Conservation (phyloP, 129 eudicot species). For the Saussurea involucrata region DNA sequence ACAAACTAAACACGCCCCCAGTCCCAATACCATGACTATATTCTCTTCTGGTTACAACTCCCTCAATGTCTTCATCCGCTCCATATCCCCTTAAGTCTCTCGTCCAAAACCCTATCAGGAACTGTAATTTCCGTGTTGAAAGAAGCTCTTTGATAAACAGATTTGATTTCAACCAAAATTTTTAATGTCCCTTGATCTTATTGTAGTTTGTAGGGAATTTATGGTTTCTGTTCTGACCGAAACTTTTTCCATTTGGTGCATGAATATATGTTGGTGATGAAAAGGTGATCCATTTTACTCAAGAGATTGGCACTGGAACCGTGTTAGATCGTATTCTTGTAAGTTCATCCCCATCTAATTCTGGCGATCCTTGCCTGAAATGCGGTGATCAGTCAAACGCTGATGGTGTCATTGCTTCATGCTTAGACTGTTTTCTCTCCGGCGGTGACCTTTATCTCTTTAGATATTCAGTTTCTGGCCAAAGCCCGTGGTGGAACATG, state of each 20-base stretch:
- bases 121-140: neutral
- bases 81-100: neutral
- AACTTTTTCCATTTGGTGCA: conserved; percentile 29
- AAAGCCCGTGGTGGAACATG: conserved; percentile 98
- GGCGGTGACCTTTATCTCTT: conserved; percentile 76
- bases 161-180: neutral
- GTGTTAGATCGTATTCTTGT: conserved; percentile 57
- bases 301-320: conserved; percentile 97
- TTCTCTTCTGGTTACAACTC: neutral
- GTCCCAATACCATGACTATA: neutral
- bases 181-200: no score
- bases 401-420: conserved; percentile 81
- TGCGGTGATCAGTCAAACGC: conserved; percentile 71
- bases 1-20: neutral
- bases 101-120: neutral
- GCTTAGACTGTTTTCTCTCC: conserved; percentile 84
- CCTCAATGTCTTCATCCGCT: neutral
- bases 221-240: neutral
- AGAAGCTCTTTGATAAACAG: neutral
- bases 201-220: neutral
- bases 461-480: conserved; percentile 62
- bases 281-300: conserved; percentile 91
- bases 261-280: conserved; percentile 86
- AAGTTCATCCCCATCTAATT: conserved; percentile 61
- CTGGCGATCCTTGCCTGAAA: conserved; percentile 60